A percentile compares a stretch with the other conserved stretches of the same genome.
These are phyloP conservation scores for Aspergillus sp. DNA, from an alignment of 2,329 filamentous ascomycete genomes.

Conservation along the genomic window DNA sequence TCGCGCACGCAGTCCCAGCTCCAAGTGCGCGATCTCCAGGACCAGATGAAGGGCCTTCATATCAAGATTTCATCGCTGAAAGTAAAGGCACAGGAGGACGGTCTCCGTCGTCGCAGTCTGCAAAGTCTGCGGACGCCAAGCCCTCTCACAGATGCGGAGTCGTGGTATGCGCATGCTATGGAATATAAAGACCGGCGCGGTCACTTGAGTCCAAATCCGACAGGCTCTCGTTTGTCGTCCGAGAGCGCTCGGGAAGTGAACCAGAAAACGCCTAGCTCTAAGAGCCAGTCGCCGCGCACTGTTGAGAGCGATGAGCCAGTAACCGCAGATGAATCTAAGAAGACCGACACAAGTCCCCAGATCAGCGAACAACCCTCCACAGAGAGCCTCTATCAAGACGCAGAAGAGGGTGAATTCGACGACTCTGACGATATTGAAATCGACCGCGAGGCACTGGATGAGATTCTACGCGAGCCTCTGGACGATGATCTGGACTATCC, in stretches of 20 bases:
- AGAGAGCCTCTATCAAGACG: constrained; percentile 39
- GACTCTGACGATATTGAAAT: constrained; percentile 43
- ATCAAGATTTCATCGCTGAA: constrained; percentile 76
- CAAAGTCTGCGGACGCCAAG: constrained; percentile 69
- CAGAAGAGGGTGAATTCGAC: constrained; percentile 35
- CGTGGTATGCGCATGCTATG: constrained; percentile 43
- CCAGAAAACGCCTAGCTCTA: background rate
- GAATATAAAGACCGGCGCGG: constrained; percentile 27
- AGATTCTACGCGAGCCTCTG: constrained; percentile 44
- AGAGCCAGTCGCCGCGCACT: background rate
- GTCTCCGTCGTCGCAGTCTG: constrained; percentile 66
- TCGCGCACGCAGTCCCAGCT: constrained; percentile 65
- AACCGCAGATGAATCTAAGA: constrained; percentile 2
- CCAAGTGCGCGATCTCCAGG: constrained; percentile 66
- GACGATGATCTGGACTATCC: constrained; percentile 32
- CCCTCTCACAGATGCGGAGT: constrained; percentile 68
- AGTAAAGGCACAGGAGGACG: constrained; percentile 72
- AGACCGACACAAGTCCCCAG: background rate
- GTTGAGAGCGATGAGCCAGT: background rate
- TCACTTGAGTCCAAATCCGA: constrained; percentile 25
- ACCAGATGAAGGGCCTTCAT: constrained; percentile 79
- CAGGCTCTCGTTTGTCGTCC: constrained; percentile 28
- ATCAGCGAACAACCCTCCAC: constrained; percentile 21
- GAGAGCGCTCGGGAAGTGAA: constrained; percentile 16
- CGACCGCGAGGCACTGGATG: constrained; percentile 55